Evolutionary conservation across 2,329 filamentous ascomycete genomes (phyloP), one percentile per base, ranked within the genome.

Genomic region (Arthroderma uncinatum): DNA sequence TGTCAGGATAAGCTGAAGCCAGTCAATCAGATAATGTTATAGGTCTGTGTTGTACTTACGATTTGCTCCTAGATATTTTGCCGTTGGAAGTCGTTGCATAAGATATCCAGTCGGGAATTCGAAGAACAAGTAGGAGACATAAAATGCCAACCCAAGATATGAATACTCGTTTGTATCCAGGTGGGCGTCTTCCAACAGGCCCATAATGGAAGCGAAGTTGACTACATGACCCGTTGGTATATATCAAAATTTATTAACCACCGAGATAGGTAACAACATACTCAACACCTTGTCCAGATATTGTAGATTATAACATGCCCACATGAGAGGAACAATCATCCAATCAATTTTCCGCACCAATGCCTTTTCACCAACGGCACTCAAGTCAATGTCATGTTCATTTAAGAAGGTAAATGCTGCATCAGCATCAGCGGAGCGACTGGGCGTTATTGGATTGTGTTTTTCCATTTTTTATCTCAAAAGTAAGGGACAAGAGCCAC

Each of bases 361-460:
- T 33, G 60, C 59, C 57, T 69, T 66, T 54, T 67, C 64, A n/a
- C 68, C 63, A 16, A 71, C 60, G 16, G 33, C 19, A 16, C 33
- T 39, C 19, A 85, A 91, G 66, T 92, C 93, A 6, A 98, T 75
- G 0, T 85, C 85, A 4, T 91, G 87, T 61, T 94, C 87, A 62
- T 84, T 82, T 58, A 86, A 82, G 67, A 93, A 97, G 68, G 96
- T 88, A 33, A 93, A 77, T 70, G 96, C 96, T 72, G 92, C 82
- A 0, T 92, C 90, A 55, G 97, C 78, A 0, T 92, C 93, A 9
- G 52, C 52, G 3, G 19, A 19, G 23, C 23, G 25, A 9, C 4
- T 9, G 14, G 34, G 34, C 14, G 33, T 37, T 12, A 9, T 5
- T 5, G 44, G 12, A 30, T 16, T 50, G 25, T 7, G 6, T 14